Percentiles rank a stretch among this genome's conserved stretches.
phyloP scores from a whole-genome alignment of 2,329 filamentous ascomycete genomes.

The Penicillium sp. region DNA sequence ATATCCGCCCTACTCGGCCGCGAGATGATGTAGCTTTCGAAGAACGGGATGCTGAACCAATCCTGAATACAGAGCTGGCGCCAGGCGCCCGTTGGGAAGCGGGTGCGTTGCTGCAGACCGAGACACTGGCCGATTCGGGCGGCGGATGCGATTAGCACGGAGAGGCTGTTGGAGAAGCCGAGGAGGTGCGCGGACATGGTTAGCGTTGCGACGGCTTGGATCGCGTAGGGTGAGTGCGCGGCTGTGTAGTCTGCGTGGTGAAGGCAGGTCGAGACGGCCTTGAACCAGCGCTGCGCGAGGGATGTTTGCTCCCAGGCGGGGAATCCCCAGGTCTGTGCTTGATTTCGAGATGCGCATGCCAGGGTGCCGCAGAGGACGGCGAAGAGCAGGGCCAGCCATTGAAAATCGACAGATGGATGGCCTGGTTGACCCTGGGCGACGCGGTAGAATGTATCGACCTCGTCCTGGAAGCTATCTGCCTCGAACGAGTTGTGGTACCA shows the following conservation, averaged over 20 bases:
- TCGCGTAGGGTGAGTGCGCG: conserved; percentile 47
- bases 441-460: conserved; percentile 40
- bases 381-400: conserved; percentile 54
- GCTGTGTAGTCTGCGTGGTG: conserved; percentile 54
- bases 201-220: conserved; percentile 54
- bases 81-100: conserved; percentile 43
- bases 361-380: conserved; percentile 51
- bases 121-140: conserved; percentile 55
- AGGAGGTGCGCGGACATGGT: conserved; percentile 57
- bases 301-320: conserved; percentile 45
- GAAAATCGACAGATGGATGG: conserved; percentile 42
- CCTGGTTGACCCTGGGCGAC: conserved; percentile 36
- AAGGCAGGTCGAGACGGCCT: conserved; percentile 51
- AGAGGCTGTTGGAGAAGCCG: conserved; percentile 55
- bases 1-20: conserved; percentile 38
- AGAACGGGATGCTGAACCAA: conserved; percentile 50
- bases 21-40: conserved; percentile 45
- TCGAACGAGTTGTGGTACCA: conserved; percentile 49
- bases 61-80: conserved; percentile 47
- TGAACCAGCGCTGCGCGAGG: conserved; percentile 53
- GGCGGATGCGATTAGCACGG: conserved; percentile 51
- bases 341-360: conserved; percentile 44
- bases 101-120: conserved; percentile 46
- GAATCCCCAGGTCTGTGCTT: conserved; percentile 52
- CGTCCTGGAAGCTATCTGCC: conserved; percentile 42